Evolutionary conservation across 441 rosid genomes (phyloP), one percentile per base, ranked within the genome.

Genomic region (Gossypium trilobum): DNA sequence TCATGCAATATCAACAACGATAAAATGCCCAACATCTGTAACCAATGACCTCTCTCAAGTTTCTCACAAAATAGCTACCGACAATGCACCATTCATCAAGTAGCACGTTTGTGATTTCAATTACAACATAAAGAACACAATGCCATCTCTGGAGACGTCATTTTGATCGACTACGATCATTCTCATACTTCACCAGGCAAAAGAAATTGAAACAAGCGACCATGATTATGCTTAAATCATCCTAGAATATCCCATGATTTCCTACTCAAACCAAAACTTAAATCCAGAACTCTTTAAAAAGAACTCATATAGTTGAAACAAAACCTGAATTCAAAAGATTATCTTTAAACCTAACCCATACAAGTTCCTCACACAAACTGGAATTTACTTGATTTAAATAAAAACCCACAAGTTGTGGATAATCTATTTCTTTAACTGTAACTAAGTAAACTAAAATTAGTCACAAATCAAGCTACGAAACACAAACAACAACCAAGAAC

Each of bases 401-500:
- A 29, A 54, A 70, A 74, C 36, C 56, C 75, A 70, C 11, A 50
- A 61, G n/a, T 42, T 55, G 22, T 23, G 72, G 58, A 58, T 46
- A 50, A 56, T 39, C 58, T 46, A 17, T 22, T 68, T 57, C 67
- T 66, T 56, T 5, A 72, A 59, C 42, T 27, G 20, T 20, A 33
- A 62, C n/a, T 0, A 31, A 61, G 10, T 1, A 60, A n/a, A 11
- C 48, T 31, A 31, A 77, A 73, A 52, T 11, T 59, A 68, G 23
- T 60, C 1, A 36, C 73, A 80, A 73, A 51, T 17, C 25, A 73
- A 61, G 70, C 16, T 19, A 76, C 51, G 58, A 48, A 14, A 22
- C 68, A 64, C 3, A 70, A 31, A 72, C 46, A 48, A n/a, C 33
- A 42, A 19, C 57, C 44, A 72, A 78, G 16, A 81, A 71, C 61